Conservation (phyloP, 768 basidiomycete genomes). For the Serendipita vermifera region DNA sequence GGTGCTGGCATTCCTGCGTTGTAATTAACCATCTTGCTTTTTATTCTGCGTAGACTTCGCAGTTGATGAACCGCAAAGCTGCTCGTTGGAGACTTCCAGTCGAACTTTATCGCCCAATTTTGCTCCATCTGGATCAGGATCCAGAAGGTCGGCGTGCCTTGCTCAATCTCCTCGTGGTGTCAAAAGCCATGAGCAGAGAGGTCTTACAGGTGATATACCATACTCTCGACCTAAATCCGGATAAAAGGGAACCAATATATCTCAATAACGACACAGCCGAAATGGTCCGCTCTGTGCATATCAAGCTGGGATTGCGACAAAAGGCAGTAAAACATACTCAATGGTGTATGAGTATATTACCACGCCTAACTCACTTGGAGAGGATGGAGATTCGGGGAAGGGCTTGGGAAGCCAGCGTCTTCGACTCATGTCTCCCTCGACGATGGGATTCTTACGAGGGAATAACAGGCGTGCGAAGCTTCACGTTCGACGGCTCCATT, state of each 20-base stretch:
- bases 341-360: slow-evolving; percentile 2
- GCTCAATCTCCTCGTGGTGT: neutral
- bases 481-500: neutral
- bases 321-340: neutral
- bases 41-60: too few relatives aligned
- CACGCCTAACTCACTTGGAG: neutral
- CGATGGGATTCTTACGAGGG: neutral
- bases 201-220: neutral
- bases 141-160: too few relatives aligned
- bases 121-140: too few relatives aligned
- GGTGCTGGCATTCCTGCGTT: too few relatives aligned
- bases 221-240: neutral
- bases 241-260: neutral
- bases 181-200: neutral
- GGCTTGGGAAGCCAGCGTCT: slow-evolving; percentile 4
- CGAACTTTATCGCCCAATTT: too few relatives aligned
- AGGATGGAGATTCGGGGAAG: neutral
- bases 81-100: too few relatives aligned
- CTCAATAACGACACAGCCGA: neutral
- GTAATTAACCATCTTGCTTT: too few relatives aligned
- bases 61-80: too few relatives aligned
- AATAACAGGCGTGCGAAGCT: neutral
- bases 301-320: neutral
- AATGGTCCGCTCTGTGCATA: neutral
- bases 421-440: slow-evolving; percentile 5